Conservation (phyloP, 1,139 yeast genomes). For the Trichomonascaceae sp. region DNA sequence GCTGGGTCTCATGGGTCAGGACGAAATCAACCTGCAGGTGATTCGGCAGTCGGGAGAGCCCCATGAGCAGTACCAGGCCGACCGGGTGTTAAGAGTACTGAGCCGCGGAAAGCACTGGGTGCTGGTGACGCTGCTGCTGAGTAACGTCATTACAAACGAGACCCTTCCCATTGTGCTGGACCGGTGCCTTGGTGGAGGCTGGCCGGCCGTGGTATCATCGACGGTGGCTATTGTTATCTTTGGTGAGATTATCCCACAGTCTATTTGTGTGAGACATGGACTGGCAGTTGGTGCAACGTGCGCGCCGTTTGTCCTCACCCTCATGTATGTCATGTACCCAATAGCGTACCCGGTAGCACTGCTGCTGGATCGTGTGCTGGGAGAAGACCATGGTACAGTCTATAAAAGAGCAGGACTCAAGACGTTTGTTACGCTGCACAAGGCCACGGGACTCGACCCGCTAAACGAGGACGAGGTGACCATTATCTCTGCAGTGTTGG, state of each 20-base stretch:
- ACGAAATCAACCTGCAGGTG: conserved; percentile 61
- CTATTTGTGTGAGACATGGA: conserved; percentile 85
- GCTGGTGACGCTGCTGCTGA: conserved; percentile 69
- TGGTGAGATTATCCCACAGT: conserved; percentile 95
- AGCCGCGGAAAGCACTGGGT: conserved; percentile 94
- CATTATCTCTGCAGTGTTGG: conserved; percentile 85
- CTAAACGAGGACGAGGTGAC: conserved; percentile 93
- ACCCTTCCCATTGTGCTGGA: conserved; percentile 90
- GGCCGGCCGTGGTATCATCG: conserved; percentile 91
- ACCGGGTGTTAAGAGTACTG: conserved; percentile 56
- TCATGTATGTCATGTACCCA: conserved; percentile 89
- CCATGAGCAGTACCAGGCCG: conserved; percentile 57
- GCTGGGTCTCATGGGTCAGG: conserved; percentile 94
- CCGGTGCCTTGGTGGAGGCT: conserved; percentile 88
- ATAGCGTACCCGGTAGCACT: conserved; percentile 84
- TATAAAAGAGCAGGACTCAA: conserved; percentile 89
- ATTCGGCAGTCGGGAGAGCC: conserved; percentile 35
- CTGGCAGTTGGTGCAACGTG: conserved; percentile 82
- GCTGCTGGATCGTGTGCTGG: conserved; percentile 67
- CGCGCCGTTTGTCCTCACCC: conserved; percentile 70
- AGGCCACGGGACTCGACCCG: conserved; percentile 91
- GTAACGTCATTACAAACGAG: conserved; percentile 88
- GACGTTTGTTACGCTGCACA: conserved; percentile 83
- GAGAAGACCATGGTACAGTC: conserved; percentile 94
- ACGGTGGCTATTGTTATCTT: conserved; percentile 87